These are phyloP conservation scores for Candida jianshihensis DNA, from an alignment of 805 yeast genomes.

Conservation along the genomic window DNA sequence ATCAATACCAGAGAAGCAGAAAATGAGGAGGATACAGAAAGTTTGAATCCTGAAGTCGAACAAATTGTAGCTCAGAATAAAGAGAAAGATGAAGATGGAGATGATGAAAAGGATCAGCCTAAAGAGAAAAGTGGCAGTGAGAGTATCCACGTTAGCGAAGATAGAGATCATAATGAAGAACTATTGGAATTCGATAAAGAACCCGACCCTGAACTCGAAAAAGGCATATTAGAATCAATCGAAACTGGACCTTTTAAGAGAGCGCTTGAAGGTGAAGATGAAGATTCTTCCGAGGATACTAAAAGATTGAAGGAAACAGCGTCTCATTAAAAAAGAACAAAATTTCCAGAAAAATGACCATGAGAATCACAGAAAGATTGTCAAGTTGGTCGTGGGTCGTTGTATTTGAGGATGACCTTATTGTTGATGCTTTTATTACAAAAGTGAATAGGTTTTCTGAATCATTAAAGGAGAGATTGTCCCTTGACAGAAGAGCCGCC, in stretches of 20 bases:
- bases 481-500: conserved; percentile 1
- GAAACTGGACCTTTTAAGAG: not conserved
- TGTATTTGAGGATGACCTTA: not conserved
- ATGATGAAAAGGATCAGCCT: not conserved
- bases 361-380: too few species aligned
- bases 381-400: not conserved
- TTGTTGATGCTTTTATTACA: not conserved
- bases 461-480: conserved; percentile 1
- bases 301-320: too few species aligned
- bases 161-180: too few species aligned
- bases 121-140: not conserved
- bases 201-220: not conserved
- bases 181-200: too few species aligned
- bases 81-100: not conserved
- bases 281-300: too few species aligned
- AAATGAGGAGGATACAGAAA: too few species aligned
- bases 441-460: not conserved
- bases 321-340: too few species aligned
- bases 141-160: too few species aligned
- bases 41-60: too few species aligned
- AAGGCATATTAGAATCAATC: too few species aligned
- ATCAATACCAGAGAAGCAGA: not conserved
- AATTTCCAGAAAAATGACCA: too few species aligned
- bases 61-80: too few species aligned
- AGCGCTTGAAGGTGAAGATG: not conserved